Evolutionary conservation across 2,329 filamentous ascomycete species (phyloP).

Genomic region (Trichoderma pleuroti): DNA sequence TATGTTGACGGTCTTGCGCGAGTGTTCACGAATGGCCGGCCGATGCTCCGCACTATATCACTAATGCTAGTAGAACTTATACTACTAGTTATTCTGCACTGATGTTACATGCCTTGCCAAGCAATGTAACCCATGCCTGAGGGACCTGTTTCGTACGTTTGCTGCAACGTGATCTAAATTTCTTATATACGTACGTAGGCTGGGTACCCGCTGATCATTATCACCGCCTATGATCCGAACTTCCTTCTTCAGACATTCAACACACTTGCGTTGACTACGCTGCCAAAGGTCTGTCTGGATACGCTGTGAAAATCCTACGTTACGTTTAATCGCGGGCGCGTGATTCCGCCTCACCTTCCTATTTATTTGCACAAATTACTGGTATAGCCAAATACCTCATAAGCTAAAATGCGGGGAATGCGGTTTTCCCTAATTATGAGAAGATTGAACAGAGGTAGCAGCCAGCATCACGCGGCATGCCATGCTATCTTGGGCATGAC

Average conservation of each 20-base stretch:
- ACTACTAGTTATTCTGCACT: too few species aligned
- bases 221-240: neutral
- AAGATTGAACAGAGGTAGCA: neutral
- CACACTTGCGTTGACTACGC: neutral
- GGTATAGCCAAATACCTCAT: neutral
- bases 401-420: neutral
- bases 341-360: neutral
- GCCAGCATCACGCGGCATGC: neutral
- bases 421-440: neutral
- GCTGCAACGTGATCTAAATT: conserved; percentile 14
- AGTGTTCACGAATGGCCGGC: neutral
- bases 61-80: neutral
- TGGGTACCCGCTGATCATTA: neutral
- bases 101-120: conserved; percentile 16
- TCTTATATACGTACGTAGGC: neutral
- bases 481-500: neutral
- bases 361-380: neutral
- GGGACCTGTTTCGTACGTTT: neutral
- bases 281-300: neutral
- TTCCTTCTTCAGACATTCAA: neutral
- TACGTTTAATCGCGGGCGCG: conserved; percentile 10
- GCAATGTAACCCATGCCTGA: conserved; percentile 5
- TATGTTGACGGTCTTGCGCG: neutral
- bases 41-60: neutral
- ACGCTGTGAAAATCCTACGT: conserved; percentile 17